These are phyloP conservation scores for Salisapilia sapeloensis DNA, from an alignment of 352 stramenopile genomes.

Conservation along the genomic window DNA sequence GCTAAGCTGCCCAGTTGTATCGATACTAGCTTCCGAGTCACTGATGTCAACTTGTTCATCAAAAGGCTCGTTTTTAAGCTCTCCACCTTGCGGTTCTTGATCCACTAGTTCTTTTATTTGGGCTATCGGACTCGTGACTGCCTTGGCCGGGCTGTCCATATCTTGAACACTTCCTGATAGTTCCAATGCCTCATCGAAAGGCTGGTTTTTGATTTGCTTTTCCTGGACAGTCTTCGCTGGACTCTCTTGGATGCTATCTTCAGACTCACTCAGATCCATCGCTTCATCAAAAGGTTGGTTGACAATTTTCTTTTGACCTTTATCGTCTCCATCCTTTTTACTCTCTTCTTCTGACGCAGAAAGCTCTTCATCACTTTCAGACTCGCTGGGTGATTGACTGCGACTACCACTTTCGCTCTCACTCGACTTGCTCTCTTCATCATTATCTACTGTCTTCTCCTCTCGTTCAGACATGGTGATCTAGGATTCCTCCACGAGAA, in stretches of 20 bases:
- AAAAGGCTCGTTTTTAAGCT: slow-evolving; percentile 75
- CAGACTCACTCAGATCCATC: slow-evolving; percentile 76
- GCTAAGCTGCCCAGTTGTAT: slow-evolving; percentile 60
- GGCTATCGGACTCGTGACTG: slow-evolving; percentile 1
- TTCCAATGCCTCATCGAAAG: slow-evolving; percentile 71
- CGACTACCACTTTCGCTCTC: slow-evolving; percentile 37
- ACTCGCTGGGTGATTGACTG: slow-evolving; percentile 18
- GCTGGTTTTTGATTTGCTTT: slow-evolving; percentile 53
- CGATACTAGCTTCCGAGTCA: slow-evolving; percentile 70
- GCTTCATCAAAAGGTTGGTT: slow-evolving; percentile 81
- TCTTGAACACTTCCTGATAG: slow-evolving; percentile 66
- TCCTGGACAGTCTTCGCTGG: slow-evolving; percentile 19
- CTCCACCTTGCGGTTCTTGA: slow-evolving; percentile 10
- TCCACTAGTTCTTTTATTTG: slow-evolving; percentile 1
- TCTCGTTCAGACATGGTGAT: slow-evolving; percentile 38
- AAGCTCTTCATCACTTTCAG: slow-evolving; percentile 46
- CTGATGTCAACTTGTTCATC: slow-evolving; percentile 78
- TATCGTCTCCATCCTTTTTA: slow-evolving; percentile 8
- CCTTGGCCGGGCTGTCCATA: slow-evolving; percentile 38
- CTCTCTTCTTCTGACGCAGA: slow-evolving; percentile 42
- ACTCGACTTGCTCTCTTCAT: slow-evolving; percentile 9
- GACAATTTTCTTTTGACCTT: slow-evolving; percentile 27
- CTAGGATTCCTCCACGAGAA: slow-evolving; percentile 2
- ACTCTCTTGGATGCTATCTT: slow-evolving; percentile 14
- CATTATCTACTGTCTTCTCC: slow-evolving; percentile 14